Conservation (phyloP, 441 rosid species). For the Populus trichocarpa region DNA sequence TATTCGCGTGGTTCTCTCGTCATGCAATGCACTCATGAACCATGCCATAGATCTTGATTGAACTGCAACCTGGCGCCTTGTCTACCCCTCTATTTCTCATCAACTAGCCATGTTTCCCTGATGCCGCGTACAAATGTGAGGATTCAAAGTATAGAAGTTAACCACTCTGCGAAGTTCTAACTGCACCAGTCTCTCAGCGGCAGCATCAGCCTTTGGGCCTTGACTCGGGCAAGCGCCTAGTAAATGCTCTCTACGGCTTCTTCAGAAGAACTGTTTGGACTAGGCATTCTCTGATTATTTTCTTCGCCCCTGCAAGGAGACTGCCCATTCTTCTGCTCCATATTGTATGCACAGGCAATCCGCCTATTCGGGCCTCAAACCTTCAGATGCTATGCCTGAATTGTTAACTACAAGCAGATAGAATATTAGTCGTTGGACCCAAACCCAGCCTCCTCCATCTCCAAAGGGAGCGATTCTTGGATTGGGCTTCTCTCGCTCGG, state of each 20-base stretch:
- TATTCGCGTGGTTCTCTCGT: conserved; percentile 37
- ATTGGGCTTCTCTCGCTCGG: not conserved
- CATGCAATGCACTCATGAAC: conserved; percentile 53
- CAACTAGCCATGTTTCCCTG: conserved; percentile 41
- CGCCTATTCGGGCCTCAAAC: conserved; percentile 29
- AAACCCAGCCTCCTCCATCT: conserved; percentile 46
- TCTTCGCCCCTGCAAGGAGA: conserved; percentile 52
- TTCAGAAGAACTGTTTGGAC: conserved; percentile 28
- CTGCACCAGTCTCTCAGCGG: conserved; percentile 39
- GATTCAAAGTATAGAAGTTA: conserved; percentile 30
- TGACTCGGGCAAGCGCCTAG: conserved; percentile 34
- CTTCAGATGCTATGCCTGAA: conserved; percentile 55
- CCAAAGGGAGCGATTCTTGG: conserved; percentile 20
- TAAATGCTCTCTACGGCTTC: conserved; percentile 44
- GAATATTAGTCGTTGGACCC: conserved; percentile 56
- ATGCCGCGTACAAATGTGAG: conserved; percentile 50
- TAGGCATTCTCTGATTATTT: conserved; percentile 35
- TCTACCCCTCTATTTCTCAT: conserved; percentile 43
- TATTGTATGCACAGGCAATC: conserved; percentile 40
- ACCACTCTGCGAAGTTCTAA: conserved; percentile 43
- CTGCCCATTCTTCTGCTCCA: conserved; percentile 60
- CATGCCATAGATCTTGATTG: conserved; percentile 43
- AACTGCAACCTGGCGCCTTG: conserved; percentile 66
- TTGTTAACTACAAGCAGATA: conserved; percentile 54
- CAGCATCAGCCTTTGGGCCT: conserved; percentile 36